Conservation (phyloP, 2,329 filamentous ascomycete species). For the Aureobasidium sp. region DNA sequence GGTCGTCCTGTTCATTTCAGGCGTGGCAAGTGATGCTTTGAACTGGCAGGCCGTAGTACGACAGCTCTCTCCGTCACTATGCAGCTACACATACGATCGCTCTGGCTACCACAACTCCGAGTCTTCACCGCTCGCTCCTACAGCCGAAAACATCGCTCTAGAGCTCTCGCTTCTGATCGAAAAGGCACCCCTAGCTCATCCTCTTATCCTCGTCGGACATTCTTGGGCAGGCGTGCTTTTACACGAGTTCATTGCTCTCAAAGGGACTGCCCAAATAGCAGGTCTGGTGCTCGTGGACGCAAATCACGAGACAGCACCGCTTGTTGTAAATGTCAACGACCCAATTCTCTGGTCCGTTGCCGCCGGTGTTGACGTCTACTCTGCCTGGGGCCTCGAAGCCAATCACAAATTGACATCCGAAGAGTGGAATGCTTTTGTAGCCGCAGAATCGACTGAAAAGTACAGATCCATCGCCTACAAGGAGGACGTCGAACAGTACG, state of each 20-base stretch:
- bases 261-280: not conserved
- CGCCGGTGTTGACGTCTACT: not conserved
- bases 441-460: not conserved
- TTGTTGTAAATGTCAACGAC: not conserved
- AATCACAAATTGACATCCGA: not conserved
- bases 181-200: not conserved
- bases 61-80: not conserved
- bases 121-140: not conserved
- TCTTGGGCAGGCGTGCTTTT: not conserved
- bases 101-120: not conserved
- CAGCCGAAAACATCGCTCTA: not conserved
- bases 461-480: not conserved
- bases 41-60: not conserved
- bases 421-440: not conserved
- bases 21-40: not conserved
- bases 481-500: slow-evolving; percentile 19
- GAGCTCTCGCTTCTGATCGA: not conserved
- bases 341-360: not conserved
- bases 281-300: not conserved
- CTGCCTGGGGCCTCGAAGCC: not conserved
- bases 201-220: not conserved
- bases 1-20: not conserved
- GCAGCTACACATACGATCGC: not conserved
- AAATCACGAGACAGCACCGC: not conserved
- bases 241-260: not conserved